A percentile compares a stretch with the other conserved stretches of the same genome.
Conservation (phyloP, 192 early-diverging fungal genomes). For the Bifiguratus adelaidae region DNA sequence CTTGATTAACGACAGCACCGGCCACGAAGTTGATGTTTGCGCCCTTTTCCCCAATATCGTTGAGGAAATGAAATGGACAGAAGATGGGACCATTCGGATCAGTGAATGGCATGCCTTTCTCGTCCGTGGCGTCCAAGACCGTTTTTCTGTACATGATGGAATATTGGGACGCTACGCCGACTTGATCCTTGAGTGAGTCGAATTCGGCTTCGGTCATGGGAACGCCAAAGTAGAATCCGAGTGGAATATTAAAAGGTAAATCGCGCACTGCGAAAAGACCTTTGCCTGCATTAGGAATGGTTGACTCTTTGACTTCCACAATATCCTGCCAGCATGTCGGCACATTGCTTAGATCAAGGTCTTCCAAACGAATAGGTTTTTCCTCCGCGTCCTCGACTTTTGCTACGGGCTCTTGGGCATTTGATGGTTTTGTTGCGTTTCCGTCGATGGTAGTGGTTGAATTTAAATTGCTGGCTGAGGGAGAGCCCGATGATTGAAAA, state of each 20-base stretch:
- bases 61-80: constrained; percentile 94
- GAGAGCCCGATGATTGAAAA: neutral
- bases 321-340: constrained; percentile 48
- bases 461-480: neutral
- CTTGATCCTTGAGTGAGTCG: constrained; percentile 73
- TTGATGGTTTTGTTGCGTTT: neutral
- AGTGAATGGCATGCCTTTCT: constrained; percentile 60
- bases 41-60: constrained; percentile 49
- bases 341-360: constrained; percentile 37
- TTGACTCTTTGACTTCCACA: constrained; percentile 48
- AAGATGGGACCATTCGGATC: constrained; percentile 45
- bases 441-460: too few species aligned
- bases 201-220: constrained; percentile 96
- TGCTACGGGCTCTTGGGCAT: too few species aligned
- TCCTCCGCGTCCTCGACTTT: too few species aligned
- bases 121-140: constrained; percentile 85
- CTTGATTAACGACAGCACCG: constrained; percentile 75
- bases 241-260: constrained; percentile 57
- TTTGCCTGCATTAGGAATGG: constrained; percentile 57
- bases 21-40: constrained; percentile 70
- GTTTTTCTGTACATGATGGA: constrained; percentile 87
- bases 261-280: constrained; percentile 65
- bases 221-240: constrained; percentile 94
- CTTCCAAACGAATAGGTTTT: constrained; percentile 12
- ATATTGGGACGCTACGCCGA: constrained; percentile 74